Evolutionary conservation across 176 grass and related monocot genomes (phyloP), one percentile per base, ranked within the genome.

Genomic region (Avena insularis): DNA sequence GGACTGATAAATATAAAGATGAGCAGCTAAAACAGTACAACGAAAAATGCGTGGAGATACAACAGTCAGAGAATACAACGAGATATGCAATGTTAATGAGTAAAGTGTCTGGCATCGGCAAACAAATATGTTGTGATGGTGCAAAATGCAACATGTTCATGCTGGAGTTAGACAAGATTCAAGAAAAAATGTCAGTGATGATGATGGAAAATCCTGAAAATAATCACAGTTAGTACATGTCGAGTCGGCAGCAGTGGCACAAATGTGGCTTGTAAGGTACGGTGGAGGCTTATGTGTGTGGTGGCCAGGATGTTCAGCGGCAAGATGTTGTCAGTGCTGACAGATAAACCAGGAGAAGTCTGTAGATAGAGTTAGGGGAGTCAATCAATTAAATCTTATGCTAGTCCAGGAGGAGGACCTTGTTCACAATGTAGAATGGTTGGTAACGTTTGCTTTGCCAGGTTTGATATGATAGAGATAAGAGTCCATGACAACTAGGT

Each of bases 1-100:
- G 88, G 88, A 75, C 64, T 11, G 75, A 64, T 43, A 35, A 65
- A 16, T 78, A 35, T 29, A 76, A 47, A 31, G 16, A 78, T 10
- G 51, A 78, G 0, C 75, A 78, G 16, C 50, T 78, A 35, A 78
- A 78, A 57, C 14, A 33, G 63, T 66, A 77, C 13, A 78, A 78
- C 16, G 51, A 78, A 36, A 78, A 78, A 35, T 35, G 8, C 25
- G 11, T 55, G 73, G 73, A 78, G 15, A 57, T 55, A 33, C 51
- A 78, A 33, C 12, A 66, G 63, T 66, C 63, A 15, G 68, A 83
- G 56, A 71, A 73, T 11, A 71, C 53, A 16, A 17, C 45, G 36
- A 83, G 66, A 57, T 83, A 83, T 27, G 36, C 81, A 17, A 58
- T 71, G 53, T 0, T 83, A 45, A 83, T 83, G 81, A 83, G 53